Evolutionary conservation across 202 grass and related monocot species (phyloP), one percentile per base, ranked within the genome.

Genomic region (Bolboschoenoplectus hybrid): DNA sequence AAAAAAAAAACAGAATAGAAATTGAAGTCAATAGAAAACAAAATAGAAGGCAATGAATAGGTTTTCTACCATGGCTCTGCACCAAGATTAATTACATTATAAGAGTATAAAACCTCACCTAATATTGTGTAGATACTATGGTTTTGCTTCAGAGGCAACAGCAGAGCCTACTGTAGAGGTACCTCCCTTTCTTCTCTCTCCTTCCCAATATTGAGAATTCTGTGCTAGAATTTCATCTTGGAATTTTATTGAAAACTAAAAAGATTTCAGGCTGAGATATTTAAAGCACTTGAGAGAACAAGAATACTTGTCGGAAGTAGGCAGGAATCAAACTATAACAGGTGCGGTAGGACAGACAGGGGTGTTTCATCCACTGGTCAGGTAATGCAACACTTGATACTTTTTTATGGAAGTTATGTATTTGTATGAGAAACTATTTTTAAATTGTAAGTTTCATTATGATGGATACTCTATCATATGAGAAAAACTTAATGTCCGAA

Each of bases 261-360:
- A 68, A 87, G 63, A 84, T 90, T 47, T 72, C 84, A 98, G 95
- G 93, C 93, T 67, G 93, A 98, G 73, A 89, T 98, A 75, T 95
- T 95, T 83, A 98, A 95, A 91, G 93, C 91, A 88, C 74, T 98
- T 75, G 90, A 93, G 85, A 92, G 91, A 93, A 94, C 93, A 85
- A 98, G 90, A 60, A 82, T 98, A 86, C 82, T 95, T 80, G 84
- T 95, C 80, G 91, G 67, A 67, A 86, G 34, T 74, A 98, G 85
- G 82, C 84, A 98, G 79, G 91, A 93, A 71, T 87, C 82, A 14
- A 88, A 76, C 80, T 98, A 98, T 80, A 95, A 91, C 6, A 95
- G 95, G 84, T 98, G 95, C 88, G 95, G 95, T 77, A 98, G 95
- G 90, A 98, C 95, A 26, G 95, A 98, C 81, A 95, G 93, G 85